These are phyloP conservation scores for Claviceps purpurea DNA, from an alignment of 2,329 filamentous ascomycete genomes.

Conservation along the genomic window DNA sequence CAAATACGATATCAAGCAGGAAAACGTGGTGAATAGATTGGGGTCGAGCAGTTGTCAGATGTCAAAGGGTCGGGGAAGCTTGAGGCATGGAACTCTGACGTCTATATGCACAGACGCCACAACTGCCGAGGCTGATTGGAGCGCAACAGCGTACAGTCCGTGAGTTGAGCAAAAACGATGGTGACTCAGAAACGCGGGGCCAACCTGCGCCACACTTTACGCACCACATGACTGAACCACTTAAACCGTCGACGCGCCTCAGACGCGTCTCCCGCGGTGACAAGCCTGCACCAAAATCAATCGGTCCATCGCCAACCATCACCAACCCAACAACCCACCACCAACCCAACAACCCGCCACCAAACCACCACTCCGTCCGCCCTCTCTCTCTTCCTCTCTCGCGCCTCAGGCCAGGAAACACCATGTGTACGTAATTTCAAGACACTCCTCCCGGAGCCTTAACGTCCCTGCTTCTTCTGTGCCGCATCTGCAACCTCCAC, in stretches of 20 bases:
- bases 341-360: constrained; percentile 10
- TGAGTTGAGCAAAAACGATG: neutral
- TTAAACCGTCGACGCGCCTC: constrained; percentile 5
- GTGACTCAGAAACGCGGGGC: neutral
- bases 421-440: neutral
- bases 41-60: neutral
- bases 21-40: neutral
- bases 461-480: constrained; percentile 1
- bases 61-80: neutral
- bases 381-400: neutral
- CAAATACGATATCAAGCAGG: neutral
- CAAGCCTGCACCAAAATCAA: neutral
- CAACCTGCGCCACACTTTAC: neutral
- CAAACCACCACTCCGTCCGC: neutral
- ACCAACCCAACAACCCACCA: constrained; percentile 11
- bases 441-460: neutral
- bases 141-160: neutral
- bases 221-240: constrained; percentile 2
- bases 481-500: too few species aligned
- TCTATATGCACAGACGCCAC: neutral
- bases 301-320: neutral
- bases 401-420: neutral
- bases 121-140: neutral
- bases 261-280: constrained; percentile 6
- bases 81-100: neutral